A percentile compares a stretch with the other conserved stretches of the same genome.
phyloP scores from a whole-genome alignment of 345 rosid genomes.

The Cochlearia excelsa region DNA sequence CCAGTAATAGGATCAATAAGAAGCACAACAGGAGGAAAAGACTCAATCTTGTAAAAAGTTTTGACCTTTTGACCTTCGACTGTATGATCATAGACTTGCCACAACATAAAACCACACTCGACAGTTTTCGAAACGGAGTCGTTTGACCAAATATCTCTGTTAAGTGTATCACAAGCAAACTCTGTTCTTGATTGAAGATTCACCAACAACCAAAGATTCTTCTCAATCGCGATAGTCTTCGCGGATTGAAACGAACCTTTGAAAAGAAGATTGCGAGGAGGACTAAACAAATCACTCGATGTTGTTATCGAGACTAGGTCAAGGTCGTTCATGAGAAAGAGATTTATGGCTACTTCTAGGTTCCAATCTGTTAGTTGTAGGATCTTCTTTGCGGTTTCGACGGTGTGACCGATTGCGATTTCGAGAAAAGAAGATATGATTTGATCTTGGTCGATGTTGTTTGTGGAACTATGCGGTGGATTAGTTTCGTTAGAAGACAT shows the following conservation, averaged over 20 bases:
- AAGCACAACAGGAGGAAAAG: slow-evolving; percentile 62
- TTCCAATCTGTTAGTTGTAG: slow-evolving; percentile 11
- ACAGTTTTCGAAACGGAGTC: slow-evolving; percentile 69
- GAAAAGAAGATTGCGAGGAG: slow-evolving; percentile 69
- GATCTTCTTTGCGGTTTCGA: slow-evolving; percentile 15
- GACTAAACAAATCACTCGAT: slow-evolving; percentile 40
- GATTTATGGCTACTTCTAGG: slow-evolving; percentile 12
- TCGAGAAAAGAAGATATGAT: slow-evolving; percentile 22
- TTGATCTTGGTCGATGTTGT: neutral
- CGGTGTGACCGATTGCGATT: slow-evolving; percentile 21
- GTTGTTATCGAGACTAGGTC: too few species aligned
- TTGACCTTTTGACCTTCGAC: slow-evolving; percentile 66
- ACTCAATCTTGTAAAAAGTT: slow-evolving; percentile 64
- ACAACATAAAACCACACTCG: slow-evolving; percentile 61
- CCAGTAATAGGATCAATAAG: slow-evolving; percentile 89
- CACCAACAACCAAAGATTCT: slow-evolving; percentile 75
- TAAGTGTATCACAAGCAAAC: slow-evolving; percentile 77
- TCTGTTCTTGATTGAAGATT: slow-evolving; percentile 75
- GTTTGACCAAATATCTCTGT: slow-evolving; percentile 87
- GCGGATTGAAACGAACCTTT: slow-evolving; percentile 78
- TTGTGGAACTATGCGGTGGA: too few species aligned
- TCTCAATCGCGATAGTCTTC: slow-evolving; percentile 51
- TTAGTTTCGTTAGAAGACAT: too few species aligned
- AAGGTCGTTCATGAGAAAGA: neutral
- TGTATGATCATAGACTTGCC: slow-evolving; percentile 53